A percentile compares a stretch with the other conserved stretches of the same genome.
phyloP scores from a whole-genome alignment of 768 basidiomycete species.

The Tulasnella sp. region DNA sequence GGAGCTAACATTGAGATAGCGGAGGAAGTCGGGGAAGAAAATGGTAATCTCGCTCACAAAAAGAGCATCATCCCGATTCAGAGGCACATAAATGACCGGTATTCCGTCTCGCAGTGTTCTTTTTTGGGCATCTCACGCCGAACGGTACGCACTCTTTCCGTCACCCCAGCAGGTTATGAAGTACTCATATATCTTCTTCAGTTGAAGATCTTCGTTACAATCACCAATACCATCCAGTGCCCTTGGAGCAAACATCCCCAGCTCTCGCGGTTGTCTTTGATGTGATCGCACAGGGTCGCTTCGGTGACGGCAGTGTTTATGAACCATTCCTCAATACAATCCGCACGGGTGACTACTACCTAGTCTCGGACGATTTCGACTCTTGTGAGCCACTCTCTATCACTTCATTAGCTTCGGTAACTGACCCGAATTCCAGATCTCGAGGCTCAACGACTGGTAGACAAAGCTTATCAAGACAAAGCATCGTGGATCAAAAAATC shows the following conservation, averaged over 20 bases:
- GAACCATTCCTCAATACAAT: conserved; percentile 65
- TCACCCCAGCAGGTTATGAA: no score
- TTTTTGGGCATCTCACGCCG: conserved; percentile 87
- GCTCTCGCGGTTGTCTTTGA: conserved; percentile 78
- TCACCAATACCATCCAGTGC: conserved; percentile 79
- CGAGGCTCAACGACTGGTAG: conserved; percentile 80
- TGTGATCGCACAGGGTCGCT: conserved; percentile 72
- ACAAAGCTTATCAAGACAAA: conserved; percentile 82
- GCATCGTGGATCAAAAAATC: conserved; percentile 92
- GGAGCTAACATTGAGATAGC: conserved; percentile 98
- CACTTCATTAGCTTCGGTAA: conserved; percentile 47
- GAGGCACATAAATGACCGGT: conserved; percentile 55
- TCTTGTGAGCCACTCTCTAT: conserved; percentile 61
- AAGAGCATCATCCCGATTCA: no score
- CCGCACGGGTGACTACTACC: conserved; percentile 67
- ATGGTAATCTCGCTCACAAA: conserved; percentile 52
- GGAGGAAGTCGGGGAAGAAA: conserved; percentile 90
- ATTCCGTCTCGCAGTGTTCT: conserved; percentile 57
- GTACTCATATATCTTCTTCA: conserved; percentile 58
- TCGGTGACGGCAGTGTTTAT: conserved; percentile 78
- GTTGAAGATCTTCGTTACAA: conserved; percentile 87
- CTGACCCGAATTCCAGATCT: conserved; percentile 68
- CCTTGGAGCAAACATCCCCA: conserved; percentile 82
- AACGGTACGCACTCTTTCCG: conserved; percentile 52
- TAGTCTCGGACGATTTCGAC: conserved; percentile 91